Base-by-base conservation (phyloP, 495 filamentous ascomycete genomes). In the Hypoxylon cercidicola region DNA sequence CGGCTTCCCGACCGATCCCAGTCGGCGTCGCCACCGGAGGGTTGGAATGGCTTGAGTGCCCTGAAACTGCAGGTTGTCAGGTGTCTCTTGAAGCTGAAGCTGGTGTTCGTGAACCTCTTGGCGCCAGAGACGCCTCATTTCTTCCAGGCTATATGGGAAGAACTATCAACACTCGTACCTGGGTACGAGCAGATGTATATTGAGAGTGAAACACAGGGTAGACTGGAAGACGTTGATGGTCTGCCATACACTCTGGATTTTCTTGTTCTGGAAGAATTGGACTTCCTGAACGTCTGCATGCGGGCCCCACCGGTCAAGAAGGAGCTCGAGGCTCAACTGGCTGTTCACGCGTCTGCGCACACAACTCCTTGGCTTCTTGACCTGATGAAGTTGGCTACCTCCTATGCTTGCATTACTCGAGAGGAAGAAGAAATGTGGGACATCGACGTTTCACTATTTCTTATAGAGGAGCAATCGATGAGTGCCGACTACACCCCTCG, bases 391-490 rank as follows among this genome's bases (percentile, higher is more conserved):
- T 78, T 97, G 20, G 83, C 90, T n/a, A 85, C 90, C 4, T 86
- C 88, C 2, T 96, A 96, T 73, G 88, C 92, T n/a, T 92, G 96
- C 63, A 96, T 99, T 63, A 91, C 92, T 3, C 87, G 85, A 11
- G 95, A 99, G 72, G 96, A 98, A 70, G 91, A 96, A 75, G 91
- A 90, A 7, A 78, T 99, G 23, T 99, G 95, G 95, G 92, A 98
- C 55, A 89, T 97, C 58, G 95, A 99, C 75, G 87, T 96, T 53
- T 98, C 96, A 46, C 83, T 98, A 1, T 99, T 96, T 76, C 82
- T 99, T 23, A 93, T 93, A 0, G 95, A 99, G 70, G 95, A 99
- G 75, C 94, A 91, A 2, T 92, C 92, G 11, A 89, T 97, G 47
- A 97, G 93, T n/a, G 90, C 93, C 20, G 97, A 98, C 72, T 99